phyloP scores from a whole-genome alignment of 441 rosid genomes.

The Gossypium davidsonii region DNA sequence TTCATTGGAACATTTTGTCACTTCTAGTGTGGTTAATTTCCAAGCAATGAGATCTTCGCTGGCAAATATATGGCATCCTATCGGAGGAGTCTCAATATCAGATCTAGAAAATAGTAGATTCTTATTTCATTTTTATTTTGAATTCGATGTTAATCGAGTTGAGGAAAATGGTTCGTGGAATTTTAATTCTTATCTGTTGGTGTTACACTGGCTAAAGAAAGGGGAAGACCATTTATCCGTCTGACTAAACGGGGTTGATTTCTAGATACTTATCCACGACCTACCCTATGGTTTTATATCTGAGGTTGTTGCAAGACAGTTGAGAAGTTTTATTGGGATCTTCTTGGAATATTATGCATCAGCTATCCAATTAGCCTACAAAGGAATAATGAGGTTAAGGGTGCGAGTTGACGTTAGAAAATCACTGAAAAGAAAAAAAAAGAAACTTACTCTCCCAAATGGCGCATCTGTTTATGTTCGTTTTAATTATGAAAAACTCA shows the following conservation, averaged over 20 bases:
- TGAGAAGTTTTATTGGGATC: not conserved
- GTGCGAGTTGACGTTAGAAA: not conserved
- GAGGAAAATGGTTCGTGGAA: not conserved
- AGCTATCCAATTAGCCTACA: not conserved
- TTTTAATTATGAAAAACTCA: not conserved
- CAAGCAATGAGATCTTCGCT: not conserved
- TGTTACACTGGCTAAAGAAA: not conserved
- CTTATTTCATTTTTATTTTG: not conserved
- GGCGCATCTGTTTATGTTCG: not conserved
- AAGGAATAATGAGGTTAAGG: not conserved
- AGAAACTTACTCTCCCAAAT: not conserved
- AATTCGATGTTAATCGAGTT: not conserved
- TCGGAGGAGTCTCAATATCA: not conserved
- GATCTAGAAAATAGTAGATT: not conserved
- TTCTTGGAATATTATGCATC: not conserved
- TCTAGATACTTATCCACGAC: not conserved
- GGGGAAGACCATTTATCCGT: not conserved
- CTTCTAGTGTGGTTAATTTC: not conserved
- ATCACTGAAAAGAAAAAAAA: not conserved
- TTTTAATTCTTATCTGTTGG: not conserved
- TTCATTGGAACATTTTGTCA: not conserved
- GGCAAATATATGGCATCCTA: not conserved
- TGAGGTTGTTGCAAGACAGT: not conserved
- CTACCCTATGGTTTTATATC: not conserved
- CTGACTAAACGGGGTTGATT: not conserved